Conservation (phyloP, 108 stramenopile species). For the Nitzschia palea region DNA sequence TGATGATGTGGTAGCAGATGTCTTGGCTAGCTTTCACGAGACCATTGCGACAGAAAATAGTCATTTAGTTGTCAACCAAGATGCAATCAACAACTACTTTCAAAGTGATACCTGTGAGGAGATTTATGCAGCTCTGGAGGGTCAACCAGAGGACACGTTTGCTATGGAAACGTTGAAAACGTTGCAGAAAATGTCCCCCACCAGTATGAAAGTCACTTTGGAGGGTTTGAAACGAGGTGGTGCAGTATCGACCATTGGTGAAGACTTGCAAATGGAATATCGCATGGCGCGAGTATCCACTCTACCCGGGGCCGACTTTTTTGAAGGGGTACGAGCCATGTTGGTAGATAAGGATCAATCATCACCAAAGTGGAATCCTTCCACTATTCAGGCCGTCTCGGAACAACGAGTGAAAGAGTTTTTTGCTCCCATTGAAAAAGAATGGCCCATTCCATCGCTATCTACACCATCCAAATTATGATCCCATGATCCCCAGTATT, state of each 20-base stretch:
- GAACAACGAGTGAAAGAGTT: constrained; percentile 53
- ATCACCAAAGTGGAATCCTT: constrained; percentile 83
- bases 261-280: constrained; percentile 83
- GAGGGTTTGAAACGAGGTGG: constrained; percentile 74
- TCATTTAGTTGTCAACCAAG: constrained; percentile 43
- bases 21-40: constrained; percentile 28
- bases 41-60: constrained; percentile 43
- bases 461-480: constrained; percentile 2
- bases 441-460: constrained; percentile 20
- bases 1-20: constrained; percentile 13
- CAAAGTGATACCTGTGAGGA: constrained; percentile 49
- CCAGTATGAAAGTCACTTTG: constrained; percentile 71
- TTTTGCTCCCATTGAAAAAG: constrained; percentile 63
- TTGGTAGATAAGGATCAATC: constrained; percentile 90
- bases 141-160: constrained; percentile 51
- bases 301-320: constrained; percentile 77
- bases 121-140: constrained; percentile 45
- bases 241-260: constrained; percentile 35
- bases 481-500: too few species aligned
- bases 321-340: constrained; percentile 95
- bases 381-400: constrained; percentile 52
- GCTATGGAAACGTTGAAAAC: constrained; percentile 52
- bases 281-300: constrained; percentile 66
- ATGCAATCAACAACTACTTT: constrained; percentile 57
- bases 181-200: constrained; percentile 80